Base-by-base conservation (phyloP, 768 basidiomycete species). In the Lactarius vividus region DNA sequence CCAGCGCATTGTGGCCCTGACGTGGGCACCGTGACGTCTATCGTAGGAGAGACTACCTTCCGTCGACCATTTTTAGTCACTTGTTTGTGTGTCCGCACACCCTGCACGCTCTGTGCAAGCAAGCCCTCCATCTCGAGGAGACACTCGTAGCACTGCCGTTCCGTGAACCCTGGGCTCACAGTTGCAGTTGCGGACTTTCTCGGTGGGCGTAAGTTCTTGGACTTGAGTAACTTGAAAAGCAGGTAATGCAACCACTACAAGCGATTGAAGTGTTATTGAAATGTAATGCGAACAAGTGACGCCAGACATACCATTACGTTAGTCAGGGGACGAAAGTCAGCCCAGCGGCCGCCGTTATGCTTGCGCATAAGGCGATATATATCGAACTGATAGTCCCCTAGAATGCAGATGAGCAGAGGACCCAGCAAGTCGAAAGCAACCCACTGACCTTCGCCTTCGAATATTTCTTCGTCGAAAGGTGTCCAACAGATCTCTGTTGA, bases 311-410 rank as follows among this genome's bases (percentile, higher is more conserved):
- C 96, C 85, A 98, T 86, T 42, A 97, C 86, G 74, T 98, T 98
- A 11, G 94, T 95, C 20, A 89, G 76, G 1, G 94, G 94, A 63
- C 85, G 82, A 74, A 87, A 97, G 11, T 76, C 82, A 69, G 85
- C 83, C 97, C 97, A 99, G 49, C 80, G 74, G 40, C 79, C 79
- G 6, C 81, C 77, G 55, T 84, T 86, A 67, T 86, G 77, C 35
- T 79, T 78, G 57, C 81, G 81, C 93, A 98, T 98, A 77, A 88
- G 84, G 52, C 96, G 85, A 73, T 99, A 99, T 4, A 98, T 81
- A 73, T 98, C 94, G 75, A 94, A 98, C 75, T 98, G 97, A 72
- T 92, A 91, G 74, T 94, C 92, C 11, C 94, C 90, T 91, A 67
- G 61, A 68, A 16, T 56, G 56, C 23, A 15, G 26, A 23, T 63